A percentile compares a stretch with the other conserved stretches of the same genome.
phyloP scores from a whole-genome alignment of 345 rosid genomes.

The Streptanthus diversifolius region DNA sequence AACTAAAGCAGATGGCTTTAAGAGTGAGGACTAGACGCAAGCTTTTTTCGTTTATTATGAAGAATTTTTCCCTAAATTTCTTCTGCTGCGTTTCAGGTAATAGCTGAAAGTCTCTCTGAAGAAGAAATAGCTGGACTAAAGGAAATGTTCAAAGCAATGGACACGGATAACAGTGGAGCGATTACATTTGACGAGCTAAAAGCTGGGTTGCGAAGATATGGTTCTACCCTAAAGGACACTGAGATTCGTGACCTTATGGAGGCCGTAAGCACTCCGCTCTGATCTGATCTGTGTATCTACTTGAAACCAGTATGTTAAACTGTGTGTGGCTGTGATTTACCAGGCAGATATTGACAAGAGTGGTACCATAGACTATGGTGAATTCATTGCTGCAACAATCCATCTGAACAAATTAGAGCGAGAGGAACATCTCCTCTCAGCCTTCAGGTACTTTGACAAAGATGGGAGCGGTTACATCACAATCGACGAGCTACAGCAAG shows the following conservation, averaged over 20 bases:
- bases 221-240: constrained; percentile 91
- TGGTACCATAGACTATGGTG: constrained; percentile 93
- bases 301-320: constrained; percentile 1
- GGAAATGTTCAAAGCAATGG: constrained; percentile 93
- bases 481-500: constrained; percentile 94
- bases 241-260: constrained; percentile 98
- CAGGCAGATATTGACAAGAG: constrained; percentile 99
- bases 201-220: constrained; percentile 93
- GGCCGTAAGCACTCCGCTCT: constrained; percentile 60
- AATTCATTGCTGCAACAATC: constrained; percentile 94
- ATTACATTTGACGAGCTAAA: constrained; percentile 96
- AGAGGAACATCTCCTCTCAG: constrained; percentile 96
- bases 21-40: constrained; percentile 45
- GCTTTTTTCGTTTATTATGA: neutral
- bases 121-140: constrained; percentile 96
- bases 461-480: constrained; percentile 95
- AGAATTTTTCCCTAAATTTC: neutral
- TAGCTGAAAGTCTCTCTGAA: constrained; percentile 97
- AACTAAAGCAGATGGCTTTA: constrained; percentile 97
- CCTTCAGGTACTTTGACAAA: constrained; percentile 91
- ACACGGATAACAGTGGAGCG: constrained; percentile 95
- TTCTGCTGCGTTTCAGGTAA: constrained; percentile 54
- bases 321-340: constrained; percentile 18
- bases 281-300: constrained; percentile 2
- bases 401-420: constrained; percentile 95